Base-by-base conservation (phyloP, 768 basidiomycete species). In the Boletus pseudo-olivaceus region DNA sequence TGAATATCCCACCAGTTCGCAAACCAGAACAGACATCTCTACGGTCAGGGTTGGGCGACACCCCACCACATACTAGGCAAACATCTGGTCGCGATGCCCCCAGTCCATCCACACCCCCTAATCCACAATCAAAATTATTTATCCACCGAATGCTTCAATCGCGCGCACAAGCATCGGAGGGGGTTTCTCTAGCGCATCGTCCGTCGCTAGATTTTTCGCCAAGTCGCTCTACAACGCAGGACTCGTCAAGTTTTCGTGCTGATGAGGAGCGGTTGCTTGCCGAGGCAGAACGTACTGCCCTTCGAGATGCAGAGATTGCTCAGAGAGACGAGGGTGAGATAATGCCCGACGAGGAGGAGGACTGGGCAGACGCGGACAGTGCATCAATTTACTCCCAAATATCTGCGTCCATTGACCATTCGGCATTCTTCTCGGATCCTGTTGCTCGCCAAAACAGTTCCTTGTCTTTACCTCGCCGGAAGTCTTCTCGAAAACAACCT, bases 371-470 rank as follows among this genome's bases (percentile, higher is more conserved):
- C 7, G 30, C 10, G 19, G 41, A 54, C 1, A 55, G 35, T n/a
- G n/a, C 49, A 10, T 71, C 68, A 0, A 14, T 43, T 7, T 68
- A 68, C 45, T 68, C 69, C 4, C 67, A 69, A 49, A 32, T 15
- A 6, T 69, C 69, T 39, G 67, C 65, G 12, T 35, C 49, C 1
- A 1, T 57, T 4, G 61, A 67, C 19, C 61, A 67, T 23, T 12
- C 51, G 5, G 15, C 23, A 2, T 52, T 43, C 10, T 29, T 57
- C 2, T 37, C 57, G 20, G 54, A 50, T 2, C 37, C 45, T 14
- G 1, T 34, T 29, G 48, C 62, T 42, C 49, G 47, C 39, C 55
- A 33, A 20, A 40, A 45, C 11, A 41, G 37, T 33, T 7, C 48
- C 27, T 11, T 8, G 15, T 47, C 52, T 12, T 1, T 44, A 1